phyloP scores from a whole-genome alignment of 2,329 filamentous ascomycete species.

The Alternaria viburni region DNA sequence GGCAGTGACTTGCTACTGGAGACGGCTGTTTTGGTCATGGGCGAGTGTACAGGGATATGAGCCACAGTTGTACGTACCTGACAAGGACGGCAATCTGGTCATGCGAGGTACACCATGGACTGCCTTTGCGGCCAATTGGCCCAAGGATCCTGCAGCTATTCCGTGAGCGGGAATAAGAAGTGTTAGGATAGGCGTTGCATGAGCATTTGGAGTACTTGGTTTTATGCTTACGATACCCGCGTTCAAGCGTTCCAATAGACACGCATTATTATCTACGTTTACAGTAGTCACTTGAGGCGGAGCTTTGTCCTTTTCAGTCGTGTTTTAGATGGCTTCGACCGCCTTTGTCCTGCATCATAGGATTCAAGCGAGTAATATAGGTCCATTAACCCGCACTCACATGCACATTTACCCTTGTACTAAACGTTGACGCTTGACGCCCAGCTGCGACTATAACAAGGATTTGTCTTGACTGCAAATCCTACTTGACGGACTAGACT shows the following conservation, averaged over 20 bases:
- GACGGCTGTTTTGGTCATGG: slow-evolving; percentile 40
- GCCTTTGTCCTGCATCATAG: neutral
- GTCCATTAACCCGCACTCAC: neutral
- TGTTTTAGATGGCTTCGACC: neutral
- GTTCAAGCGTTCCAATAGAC: slow-evolving; percentile 5
- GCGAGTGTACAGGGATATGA: slow-evolving; percentile 40
- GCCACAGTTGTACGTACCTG: slow-evolving; percentile 33
- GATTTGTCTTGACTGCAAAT: neutral
- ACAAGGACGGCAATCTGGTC: slow-evolving; percentile 31
- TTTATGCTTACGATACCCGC: slow-evolving; percentile 27
- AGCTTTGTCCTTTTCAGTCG: neutral
- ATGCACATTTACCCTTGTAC: neutral
- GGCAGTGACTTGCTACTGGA: slow-evolving; percentile 45
- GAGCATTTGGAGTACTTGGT: slow-evolving; percentile 16
- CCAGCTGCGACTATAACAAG: neutral
- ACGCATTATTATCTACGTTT: neutral
- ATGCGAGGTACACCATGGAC: slow-evolving; percentile 44
- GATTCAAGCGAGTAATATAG: neutral
- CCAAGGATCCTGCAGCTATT: slow-evolving; percentile 36
- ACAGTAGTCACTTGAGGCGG: neutral
- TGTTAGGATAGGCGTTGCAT: slow-evolving; percentile 17
- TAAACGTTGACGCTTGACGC: neutral
- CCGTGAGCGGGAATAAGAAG: slow-evolving; percentile 22
- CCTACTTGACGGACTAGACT: neutral
- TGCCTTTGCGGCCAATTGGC: slow-evolving; percentile 45